Evolutionary conservation across 1,139 yeast genomes (phyloP), one percentile per base, ranked within the genome.

Genomic region (Saccharomyces pastorianus): DNA sequence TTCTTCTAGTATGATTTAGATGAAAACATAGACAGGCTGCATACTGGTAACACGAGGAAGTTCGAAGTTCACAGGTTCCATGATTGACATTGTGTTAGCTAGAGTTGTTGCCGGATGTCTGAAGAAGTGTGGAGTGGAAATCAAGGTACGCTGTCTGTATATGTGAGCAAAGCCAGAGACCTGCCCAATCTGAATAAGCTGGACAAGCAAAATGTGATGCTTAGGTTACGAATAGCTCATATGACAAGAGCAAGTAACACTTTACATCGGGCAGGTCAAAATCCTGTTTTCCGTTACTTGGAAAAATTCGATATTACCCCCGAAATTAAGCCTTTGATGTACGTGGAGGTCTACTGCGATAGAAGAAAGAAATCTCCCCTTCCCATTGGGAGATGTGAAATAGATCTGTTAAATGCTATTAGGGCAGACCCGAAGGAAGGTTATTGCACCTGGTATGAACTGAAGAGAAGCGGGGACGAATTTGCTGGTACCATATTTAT

Each of bases 201-300:
- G 42, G 96, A 93, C 61, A 90, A 90, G 64, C 97, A 90, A 69
- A 85, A 88, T 58, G 97, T 96, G 0, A 89, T 87, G 70, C 85
- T 88, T 51, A 82, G 91, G 11, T 77, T 88, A 17, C 74, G 97
- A 55, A 76, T 90, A 3, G 95, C 91, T n/a, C 86, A 88, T 54
- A 80, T 80, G 57, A 93, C 95, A 25, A 80, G 85, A 60, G 81
- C 86, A 60, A 88, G 96, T 0, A 83, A 82, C 27, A 76, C 88
- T 0, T 82, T 85, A 56, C 79, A 80, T 59, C 73, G 97, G 60
- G 97, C 96, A 1, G 97, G 97, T 1, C 97, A 90, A 67, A 85
- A 88, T 2, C 97, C 97, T 0, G 81, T 77, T 48, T 90, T 96
- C 88, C 85, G 88, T 58, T 85, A 84, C 61, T 91, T 88, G 61